phyloP scores from a whole-genome alignment of 2,329 filamentous ascomycete genomes.

The Davidsoniella eucalypti region DNA sequence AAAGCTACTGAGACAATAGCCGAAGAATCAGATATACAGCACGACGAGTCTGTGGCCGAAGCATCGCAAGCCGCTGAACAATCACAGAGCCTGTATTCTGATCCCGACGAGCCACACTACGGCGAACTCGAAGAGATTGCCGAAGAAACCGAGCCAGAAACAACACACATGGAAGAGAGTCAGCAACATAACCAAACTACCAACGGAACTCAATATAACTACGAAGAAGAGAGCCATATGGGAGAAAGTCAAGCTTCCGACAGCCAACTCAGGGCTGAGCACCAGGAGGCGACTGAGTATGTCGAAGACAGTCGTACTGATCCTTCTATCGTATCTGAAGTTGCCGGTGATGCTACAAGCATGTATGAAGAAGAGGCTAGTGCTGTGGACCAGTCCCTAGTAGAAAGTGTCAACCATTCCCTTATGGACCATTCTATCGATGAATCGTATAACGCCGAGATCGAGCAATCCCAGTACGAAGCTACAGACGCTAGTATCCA shows the following conservation, averaged over 20 bases:
- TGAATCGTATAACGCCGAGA: constrained; percentile 10
- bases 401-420: constrained; percentile 1
- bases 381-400: too few relatives aligned
- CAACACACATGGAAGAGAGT: neutral
- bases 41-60: constrained; percentile 1
- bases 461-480: constrained; percentile 7
- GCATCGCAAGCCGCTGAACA: constrained; percentile 2
- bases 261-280: neutral
- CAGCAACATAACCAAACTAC: neutral
- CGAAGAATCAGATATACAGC: neutral
- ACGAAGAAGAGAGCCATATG: constrained; percentile 1
- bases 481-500: constrained; percentile 2
- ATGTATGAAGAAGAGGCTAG: neutral
- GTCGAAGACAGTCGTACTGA: neutral
- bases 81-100: constrained; percentile 8
- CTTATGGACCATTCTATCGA: constrained; percentile 12
- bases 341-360: neutral
- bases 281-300: neutral
- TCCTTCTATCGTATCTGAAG: neutral
- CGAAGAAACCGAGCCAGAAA: constrained; percentile 9
- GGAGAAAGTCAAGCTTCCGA: constrained; percentile 4
- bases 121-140: constrained; percentile 10
- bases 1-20: neutral
- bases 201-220: neutral
- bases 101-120: constrained; percentile 9